Evolutionary conservation across 495 filamentous ascomycete genomes (phyloP).

Genomic region (Penicillium argentinense): DNA sequence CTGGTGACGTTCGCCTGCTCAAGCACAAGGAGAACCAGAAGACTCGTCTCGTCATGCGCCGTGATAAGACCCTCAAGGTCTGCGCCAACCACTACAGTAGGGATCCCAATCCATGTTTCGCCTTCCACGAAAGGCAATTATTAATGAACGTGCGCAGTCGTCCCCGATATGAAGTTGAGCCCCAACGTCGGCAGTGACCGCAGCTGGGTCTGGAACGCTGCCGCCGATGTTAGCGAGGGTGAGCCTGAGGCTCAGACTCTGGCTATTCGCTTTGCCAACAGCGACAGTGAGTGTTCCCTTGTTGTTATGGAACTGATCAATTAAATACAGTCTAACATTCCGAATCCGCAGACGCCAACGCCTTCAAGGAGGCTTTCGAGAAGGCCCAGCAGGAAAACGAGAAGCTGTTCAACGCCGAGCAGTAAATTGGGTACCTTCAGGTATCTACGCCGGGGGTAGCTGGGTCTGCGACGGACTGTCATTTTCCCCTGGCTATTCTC

Average conservation of each 20-base stretch:
- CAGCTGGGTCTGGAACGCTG: slow-evolving; percentile 99
- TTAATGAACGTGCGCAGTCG: slow-evolving; percentile 55
- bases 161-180: slow-evolving; percentile 97
- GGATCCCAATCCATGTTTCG: slow-evolving; percentile 23
- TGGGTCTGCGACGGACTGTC: no score
- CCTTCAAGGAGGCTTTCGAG: slow-evolving; percentile 97
- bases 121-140: neutral
- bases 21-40: slow-evolving; percentile 99
- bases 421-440: slow-evolving; percentile 36
- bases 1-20: slow-evolving; percentile 90
- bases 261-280: slow-evolving; percentile 96
- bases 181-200: slow-evolving; percentile 97
- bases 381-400: slow-evolving; percentile 98
- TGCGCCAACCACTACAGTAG: slow-evolving; percentile 99
- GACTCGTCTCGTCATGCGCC: slow-evolving; percentile 96
- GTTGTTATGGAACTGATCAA: neutral
- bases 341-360: slow-evolving; percentile 72
- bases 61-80: slow-evolving; percentile 99
- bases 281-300: slow-evolving; percentile 71
- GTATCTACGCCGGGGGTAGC: no score
- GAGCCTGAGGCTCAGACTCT: slow-evolving; percentile 95
- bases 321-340: neutral
- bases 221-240: slow-evolving; percentile 96
- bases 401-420: slow-evolving; percentile 64
- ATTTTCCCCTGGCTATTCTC: neutral